Base-by-base conservation (phyloP, 495 filamentous ascomycete genomes). In the Neurospora sp. region DNA sequence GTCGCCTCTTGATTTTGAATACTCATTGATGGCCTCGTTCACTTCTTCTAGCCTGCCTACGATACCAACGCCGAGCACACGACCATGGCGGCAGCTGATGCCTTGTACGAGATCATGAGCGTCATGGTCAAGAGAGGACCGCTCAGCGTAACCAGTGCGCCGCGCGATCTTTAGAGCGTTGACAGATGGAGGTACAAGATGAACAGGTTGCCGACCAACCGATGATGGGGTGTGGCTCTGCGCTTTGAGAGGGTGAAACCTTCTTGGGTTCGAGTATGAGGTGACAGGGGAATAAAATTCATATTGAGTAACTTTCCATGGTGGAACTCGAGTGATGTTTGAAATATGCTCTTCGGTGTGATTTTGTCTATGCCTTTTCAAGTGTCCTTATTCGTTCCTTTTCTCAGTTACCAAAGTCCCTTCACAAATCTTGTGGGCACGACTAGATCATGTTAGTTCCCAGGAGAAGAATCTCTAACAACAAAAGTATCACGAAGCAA, bases 11-110 rank as follows among this genome's bases (percentile, higher is more conserved):
- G 16, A 6, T 42, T 42, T 42, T 2, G 6, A 42, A 42, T 6
- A 18, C 41, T 42, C 16, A 18, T 18, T 18, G 16, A 42, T 7
- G 6, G 41, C 2, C 16, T 18, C 41, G 16, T 42, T 42, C 41
- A 42, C 16, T 18, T 18, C 41, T 3, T 61, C 2, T 88, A 92
- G 75, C 93, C 93, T 9, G 92, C 93, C 4, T 96, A 97, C 79
- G 93, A 96, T 79, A 93, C 92, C 39, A 91, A 90, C 73, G 93
- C 91, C 1, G 93, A 97, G 86, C 90, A 91, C 77, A 97, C 93
- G 14, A 93, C 93, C 40, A 87, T 96, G 82, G 92, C 92, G 9
- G 93, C 92, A 3, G 92, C 93, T 6, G 92, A 96, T 82, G 87
- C 90, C 12, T 88, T 90, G 14, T 97, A 91, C 81, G 93, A 97